These are phyloP conservation scores for Caloboletus firmus DNA, from an alignment of 1,284 basidiomycete species.

Conservation along the genomic window DNA sequence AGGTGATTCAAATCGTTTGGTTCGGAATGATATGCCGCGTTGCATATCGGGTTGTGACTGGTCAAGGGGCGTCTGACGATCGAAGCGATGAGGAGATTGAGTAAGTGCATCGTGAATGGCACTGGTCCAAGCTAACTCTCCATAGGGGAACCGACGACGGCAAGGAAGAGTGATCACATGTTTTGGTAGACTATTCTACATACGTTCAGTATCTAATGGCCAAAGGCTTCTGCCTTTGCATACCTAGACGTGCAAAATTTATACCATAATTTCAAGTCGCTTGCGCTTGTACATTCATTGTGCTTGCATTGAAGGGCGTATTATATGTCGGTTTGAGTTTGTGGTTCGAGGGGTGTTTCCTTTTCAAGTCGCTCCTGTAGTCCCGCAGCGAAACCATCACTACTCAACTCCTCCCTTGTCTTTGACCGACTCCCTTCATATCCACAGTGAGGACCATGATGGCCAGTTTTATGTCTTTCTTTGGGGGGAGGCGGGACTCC, in stretches of 20 bases:
- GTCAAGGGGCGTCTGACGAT: slow-evolving; percentile 78
- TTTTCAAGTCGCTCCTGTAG: slow-evolving; percentile 23
- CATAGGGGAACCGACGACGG: slow-evolving; percentile 10
- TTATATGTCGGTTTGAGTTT: not conserved
- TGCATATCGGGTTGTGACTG: slow-evolving; percentile 77
- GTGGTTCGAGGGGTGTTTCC: slow-evolving; percentile 17
- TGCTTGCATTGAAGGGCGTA: not conserved
- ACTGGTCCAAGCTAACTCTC: slow-evolving; percentile 9
- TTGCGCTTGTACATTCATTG: slow-evolving; percentile 1
- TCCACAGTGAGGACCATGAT: slow-evolving; percentile 51
- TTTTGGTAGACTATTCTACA: slow-evolving; percentile 31
- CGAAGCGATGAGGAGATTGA: slow-evolving; percentile 80
- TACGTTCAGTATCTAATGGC: slow-evolving; percentile 25
- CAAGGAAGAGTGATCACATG: slow-evolving; percentile 29
- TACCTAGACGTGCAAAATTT: slow-evolving; percentile 25
- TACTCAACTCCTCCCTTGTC: slow-evolving; percentile 8
- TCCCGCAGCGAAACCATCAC: slow-evolving; percentile 4
- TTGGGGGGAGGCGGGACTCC: slow-evolving; percentile 74
- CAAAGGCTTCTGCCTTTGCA: slow-evolving; percentile 22
- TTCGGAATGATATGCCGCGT: slow-evolving; percentile 83
- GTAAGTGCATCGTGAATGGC: slow-evolving; percentile 37
- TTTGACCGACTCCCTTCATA: slow-evolving; percentile 7
- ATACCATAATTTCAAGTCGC: slow-evolving; percentile 28
- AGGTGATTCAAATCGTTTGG: slow-evolving; percentile 82
- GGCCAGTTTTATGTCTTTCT: slow-evolving; percentile 87